These are phyloP conservation scores for Agaricus sinodeliciosus DNA, from an alignment of 768 basidiomycete species.

Conservation along the genomic window DNA sequence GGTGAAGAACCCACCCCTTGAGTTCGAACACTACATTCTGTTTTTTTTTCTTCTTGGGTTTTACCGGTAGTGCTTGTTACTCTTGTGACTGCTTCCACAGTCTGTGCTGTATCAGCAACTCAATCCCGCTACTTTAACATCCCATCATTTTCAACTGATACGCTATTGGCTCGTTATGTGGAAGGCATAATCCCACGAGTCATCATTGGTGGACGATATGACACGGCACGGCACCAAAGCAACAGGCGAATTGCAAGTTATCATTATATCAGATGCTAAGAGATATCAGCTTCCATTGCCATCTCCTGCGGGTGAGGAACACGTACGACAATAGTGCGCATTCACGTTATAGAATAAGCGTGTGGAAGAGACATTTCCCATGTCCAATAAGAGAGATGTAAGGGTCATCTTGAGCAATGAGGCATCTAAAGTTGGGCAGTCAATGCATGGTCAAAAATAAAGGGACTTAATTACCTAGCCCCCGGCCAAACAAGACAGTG, in stretches of 20 bases:
- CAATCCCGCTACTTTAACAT: neutral
- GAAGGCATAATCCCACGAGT: constrained; percentile 53
- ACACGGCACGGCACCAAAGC: constrained; percentile 47
- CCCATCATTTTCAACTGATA: constrained; percentile 1
- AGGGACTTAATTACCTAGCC: constrained; percentile 10
- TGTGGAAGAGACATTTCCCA: constrained; percentile 27
- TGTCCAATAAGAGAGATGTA: neutral
- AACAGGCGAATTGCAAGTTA: constrained; percentile 21
- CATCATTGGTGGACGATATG: constrained; percentile 34
- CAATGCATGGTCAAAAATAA: neutral
- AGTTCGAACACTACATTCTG: constrained; percentile 7
- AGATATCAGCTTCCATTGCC: neutral
- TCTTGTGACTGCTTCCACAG: neutral
- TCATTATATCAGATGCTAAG: neutral
- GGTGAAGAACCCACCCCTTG: constrained; percentile 52
- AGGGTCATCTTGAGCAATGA: neutral
- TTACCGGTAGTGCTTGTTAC: neutral
- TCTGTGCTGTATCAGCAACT: neutral
- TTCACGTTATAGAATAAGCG: constrained; percentile 38
- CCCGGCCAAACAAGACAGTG: neutral
- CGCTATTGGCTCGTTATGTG: constrained; percentile 24
- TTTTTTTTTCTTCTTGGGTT: neutral
- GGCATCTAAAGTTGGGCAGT: neutral
- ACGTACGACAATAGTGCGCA: constrained; percentile 23
- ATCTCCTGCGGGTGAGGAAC: neutral